phyloP scores from a whole-genome alignment of 1,284 basidiomycete species.

The Pterulicium gracile region DNA sequence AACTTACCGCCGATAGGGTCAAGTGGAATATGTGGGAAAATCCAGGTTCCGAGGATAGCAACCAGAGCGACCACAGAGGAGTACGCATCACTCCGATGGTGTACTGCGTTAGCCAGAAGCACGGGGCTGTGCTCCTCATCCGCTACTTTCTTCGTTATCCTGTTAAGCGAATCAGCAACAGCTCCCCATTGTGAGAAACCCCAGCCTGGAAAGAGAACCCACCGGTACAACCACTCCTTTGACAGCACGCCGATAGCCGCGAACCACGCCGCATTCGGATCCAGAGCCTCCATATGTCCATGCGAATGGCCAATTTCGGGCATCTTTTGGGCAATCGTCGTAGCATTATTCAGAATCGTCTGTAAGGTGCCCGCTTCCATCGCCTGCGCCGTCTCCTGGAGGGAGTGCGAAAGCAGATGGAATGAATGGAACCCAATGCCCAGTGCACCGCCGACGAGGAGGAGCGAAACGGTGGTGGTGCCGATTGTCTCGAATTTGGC shows the following conservation, averaged over 20 bases:
- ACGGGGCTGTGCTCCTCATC: slow-evolving; percentile 86
- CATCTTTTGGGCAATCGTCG: slow-evolving; percentile 41
- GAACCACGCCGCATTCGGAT: slow-evolving; percentile 96
- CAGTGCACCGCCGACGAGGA: slow-evolving; percentile 79
- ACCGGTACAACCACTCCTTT: slow-evolving; percentile 85
- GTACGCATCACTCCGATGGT: slow-evolving; percentile 93
- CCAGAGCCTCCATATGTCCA: slow-evolving; percentile 44
- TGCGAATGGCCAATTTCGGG: slow-evolving; percentile 49
- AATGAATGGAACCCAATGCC: slow-evolving; percentile 94
- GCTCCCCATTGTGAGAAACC: neutral
- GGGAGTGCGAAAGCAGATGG: slow-evolving; percentile 60
- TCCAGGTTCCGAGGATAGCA: slow-evolving; percentile 83
- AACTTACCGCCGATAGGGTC: slow-evolving; percentile 85
- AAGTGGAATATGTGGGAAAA: slow-evolving; percentile 77
- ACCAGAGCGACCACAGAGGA: slow-evolving; percentile 81
- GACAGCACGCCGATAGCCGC: slow-evolving; percentile 70
- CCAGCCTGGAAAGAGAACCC: neutral
- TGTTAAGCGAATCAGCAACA: slow-evolving; percentile 9
- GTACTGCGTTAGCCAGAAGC: slow-evolving; percentile 82
- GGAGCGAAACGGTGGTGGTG: slow-evolving; percentile 73
- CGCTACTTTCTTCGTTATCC: slow-evolving; percentile 81
- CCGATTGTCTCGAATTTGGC: slow-evolving; percentile 94
- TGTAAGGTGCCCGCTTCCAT: slow-evolving; percentile 53
- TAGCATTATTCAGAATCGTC: slow-evolving; percentile 44
- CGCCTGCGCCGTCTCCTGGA: slow-evolving; percentile 46